phyloP scores from a whole-genome alignment of 805 yeast genomes.

The Wickerhamiella alocasiicola region DNA sequence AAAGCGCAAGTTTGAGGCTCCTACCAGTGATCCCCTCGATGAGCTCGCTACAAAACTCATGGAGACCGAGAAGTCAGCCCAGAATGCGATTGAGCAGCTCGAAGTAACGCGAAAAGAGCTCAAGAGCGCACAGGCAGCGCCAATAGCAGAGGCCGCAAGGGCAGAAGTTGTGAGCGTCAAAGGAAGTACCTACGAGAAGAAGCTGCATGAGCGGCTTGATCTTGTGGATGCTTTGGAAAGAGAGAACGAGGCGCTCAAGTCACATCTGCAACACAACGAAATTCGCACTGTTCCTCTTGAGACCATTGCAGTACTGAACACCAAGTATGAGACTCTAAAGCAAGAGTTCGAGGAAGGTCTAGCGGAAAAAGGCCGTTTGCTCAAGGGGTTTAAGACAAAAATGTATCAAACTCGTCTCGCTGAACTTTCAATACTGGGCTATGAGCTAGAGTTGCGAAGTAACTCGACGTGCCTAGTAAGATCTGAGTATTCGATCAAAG shows the following conservation, averaged over 20 bases:
- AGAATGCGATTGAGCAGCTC: background rate
- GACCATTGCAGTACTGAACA: slow-evolving; percentile 2
- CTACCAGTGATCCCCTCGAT: background rate
- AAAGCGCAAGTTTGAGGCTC: background rate
- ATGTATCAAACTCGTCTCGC: background rate
- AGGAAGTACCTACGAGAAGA: background rate
- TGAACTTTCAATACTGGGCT: background rate
- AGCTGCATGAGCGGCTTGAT: background rate
- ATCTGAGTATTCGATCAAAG: background rate
- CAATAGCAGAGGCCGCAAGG: background rate
- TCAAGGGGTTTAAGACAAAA: slow-evolving; percentile 3
- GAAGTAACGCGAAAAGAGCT: background rate
- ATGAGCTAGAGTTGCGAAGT: slow-evolving; percentile 5
- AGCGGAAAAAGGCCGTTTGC: background rate
- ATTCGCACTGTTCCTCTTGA: slow-evolving; percentile 4
- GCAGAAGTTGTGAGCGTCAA: background rate
- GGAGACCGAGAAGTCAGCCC: background rate
- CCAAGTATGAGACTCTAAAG: background rate
- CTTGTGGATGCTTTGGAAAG: background rate
- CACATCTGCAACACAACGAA: background rate
- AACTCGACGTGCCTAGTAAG: slow-evolving; percentile 6
- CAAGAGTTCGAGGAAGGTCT: background rate
- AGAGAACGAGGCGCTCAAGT: slow-evolving; percentile 3
- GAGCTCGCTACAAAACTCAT: background rate
- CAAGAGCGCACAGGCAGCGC: background rate